These are phyloP conservation scores for Plantago elongata DNA, from an alignment of 257 asterid species.

Conservation along the genomic window DNA sequence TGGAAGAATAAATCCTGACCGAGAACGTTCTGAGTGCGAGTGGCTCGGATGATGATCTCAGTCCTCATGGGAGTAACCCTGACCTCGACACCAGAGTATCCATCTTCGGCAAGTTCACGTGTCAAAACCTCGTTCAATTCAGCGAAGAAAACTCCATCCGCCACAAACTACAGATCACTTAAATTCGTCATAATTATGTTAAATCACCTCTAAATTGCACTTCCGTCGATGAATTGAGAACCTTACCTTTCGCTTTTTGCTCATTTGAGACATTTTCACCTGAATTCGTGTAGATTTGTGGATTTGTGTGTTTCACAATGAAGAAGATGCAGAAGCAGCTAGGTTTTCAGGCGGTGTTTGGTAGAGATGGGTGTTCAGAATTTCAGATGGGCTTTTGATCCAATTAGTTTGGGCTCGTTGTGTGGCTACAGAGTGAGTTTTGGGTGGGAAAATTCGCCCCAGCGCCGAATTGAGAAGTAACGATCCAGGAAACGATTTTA, in stretches of 20 bases:
- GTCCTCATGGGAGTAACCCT: slow-evolving; percentile 53
- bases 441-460: no score
- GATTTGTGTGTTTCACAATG: no score
- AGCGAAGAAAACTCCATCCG: slow-evolving; percentile 50
- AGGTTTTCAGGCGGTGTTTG: no score
- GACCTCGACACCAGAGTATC: slow-evolving; percentile 57
- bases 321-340: no score
- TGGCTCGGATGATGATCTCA: slow-evolving; percentile 49
- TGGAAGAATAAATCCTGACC: slow-evolving; percentile 18
- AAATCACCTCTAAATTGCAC: neutral
- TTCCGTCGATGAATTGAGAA: neutral
- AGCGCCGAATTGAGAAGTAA: no score
- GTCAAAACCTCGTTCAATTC: slow-evolving; percentile 48
- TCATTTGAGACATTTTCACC: slow-evolving; percentile 34
- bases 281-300: neutral
- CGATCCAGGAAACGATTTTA: no score
- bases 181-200: neutral
- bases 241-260: slow-evolving; percentile 45
- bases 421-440: no score
- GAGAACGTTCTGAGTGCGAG: slow-evolving; percentile 52
- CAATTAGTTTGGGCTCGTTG: no score
- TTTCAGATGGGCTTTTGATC: no score
- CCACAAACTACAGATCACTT: slow-evolving; percentile 32
- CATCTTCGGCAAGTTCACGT: slow-evolving; percentile 54
- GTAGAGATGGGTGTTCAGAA: no score